Conservation (phyloP, 2,329 filamentous ascomycete genomes). For the Cladosporium cucumerinum region DNA sequence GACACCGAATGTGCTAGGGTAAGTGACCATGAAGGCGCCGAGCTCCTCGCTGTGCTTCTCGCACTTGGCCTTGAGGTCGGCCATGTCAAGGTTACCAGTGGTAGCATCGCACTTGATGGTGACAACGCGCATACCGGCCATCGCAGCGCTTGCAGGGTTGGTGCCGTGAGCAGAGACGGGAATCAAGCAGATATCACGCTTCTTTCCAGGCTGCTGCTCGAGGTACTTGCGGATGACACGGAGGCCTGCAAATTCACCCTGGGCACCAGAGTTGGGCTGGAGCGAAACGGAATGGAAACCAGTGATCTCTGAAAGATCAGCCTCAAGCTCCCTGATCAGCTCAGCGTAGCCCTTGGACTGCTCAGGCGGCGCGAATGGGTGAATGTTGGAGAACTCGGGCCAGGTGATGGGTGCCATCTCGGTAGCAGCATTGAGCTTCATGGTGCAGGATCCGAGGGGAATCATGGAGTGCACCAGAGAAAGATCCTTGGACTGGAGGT, state of each 20-base stretch:
- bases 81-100: constrained; percentile 86
- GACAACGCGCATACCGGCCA: constrained; percentile 93
- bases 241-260: constrained; percentile 90
- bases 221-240: constrained; percentile 84
- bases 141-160: constrained; percentile 90
- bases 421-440: constrained; percentile 93
- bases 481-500: constrained; percentile 89
- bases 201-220: constrained; percentile 62
- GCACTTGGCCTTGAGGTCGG: constrained; percentile 82
- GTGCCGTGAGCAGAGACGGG: constrained; percentile 94
- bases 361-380: constrained; percentile 70
- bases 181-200: constrained; percentile 88
- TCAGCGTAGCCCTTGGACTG: constrained; percentile 65
- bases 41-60: constrained; percentile 82
- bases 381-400: constrained; percentile 71
- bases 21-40: constrained; percentile 94
- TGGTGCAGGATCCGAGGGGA: constrained; percentile 91
- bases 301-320: constrained; percentile 76
- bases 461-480: constrained; percentile 98
- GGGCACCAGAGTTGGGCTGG: constrained; percentile 92
- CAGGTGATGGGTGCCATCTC: constrained; percentile 87
- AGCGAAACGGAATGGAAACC: constrained; percentile 86
- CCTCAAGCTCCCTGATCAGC: constrained; percentile 69
- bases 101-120: constrained; percentile 83
- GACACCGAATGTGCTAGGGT: constrained; percentile 90